phyloP scores from a whole-genome alignment of 2,329 filamentous ascomycete genomes.

The Arthrobotrys conoides region DNA sequence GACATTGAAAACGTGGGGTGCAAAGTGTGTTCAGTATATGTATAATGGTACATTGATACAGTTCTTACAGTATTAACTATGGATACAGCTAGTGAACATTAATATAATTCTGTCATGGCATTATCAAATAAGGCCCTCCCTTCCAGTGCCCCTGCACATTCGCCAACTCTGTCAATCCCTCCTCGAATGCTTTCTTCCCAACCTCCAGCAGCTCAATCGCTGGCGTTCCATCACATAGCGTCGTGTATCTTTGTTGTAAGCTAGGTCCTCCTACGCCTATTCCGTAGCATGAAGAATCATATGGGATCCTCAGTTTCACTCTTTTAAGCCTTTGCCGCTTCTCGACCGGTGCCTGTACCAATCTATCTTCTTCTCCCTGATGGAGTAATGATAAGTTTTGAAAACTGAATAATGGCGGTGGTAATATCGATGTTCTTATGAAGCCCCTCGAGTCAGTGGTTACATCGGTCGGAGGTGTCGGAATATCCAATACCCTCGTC shows the following conservation, averaged over 20 bases:
- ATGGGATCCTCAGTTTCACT: constrained; percentile 41
- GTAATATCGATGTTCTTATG: constrained; percentile 6
- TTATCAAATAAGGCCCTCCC: constrained; percentile 55
- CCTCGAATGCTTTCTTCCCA: constrained; percentile 42
- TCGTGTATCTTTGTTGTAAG: constrained; percentile 44
- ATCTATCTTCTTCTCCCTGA: constrained; percentile 14
- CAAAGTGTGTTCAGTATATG: background rate
- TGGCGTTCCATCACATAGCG: constrained; percentile 37
- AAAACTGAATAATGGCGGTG: constrained; percentile 36
- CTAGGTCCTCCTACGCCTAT: constrained; percentile 38
- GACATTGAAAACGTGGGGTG: background rate
- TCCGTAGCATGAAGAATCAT: constrained; percentile 52
- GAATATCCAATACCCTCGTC: constrained; percentile 33
- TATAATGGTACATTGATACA: background rate
- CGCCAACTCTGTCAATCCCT: constrained; percentile 34
- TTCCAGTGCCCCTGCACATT: constrained; percentile 54
- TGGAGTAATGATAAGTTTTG: background rate
- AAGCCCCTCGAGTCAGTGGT: background rate
- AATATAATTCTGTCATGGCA: constrained; percentile 1
- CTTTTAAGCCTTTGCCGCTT: constrained; percentile 38
- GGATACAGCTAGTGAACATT: background rate
- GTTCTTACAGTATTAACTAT: background rate
- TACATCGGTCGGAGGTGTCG: constrained; percentile 29
- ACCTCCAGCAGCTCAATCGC: constrained; percentile 50
- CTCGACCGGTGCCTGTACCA: background rate